Conservation (phyloP, 2,329 filamentous ascomycete genomes). For the Plectosphaerella cucumerina region DNA sequence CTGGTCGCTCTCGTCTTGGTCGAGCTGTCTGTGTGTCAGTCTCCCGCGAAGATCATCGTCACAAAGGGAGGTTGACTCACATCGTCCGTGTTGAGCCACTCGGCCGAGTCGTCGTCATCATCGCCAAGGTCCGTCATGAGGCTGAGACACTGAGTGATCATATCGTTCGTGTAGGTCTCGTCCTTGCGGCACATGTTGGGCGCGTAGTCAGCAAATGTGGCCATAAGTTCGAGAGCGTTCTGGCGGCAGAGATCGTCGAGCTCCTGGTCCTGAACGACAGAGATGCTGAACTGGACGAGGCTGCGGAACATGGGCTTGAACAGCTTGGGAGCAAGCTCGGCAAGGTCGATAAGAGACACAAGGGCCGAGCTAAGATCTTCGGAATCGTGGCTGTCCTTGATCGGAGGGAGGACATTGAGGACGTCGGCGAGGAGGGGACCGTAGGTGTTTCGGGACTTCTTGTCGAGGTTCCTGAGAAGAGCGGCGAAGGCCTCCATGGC, state of each 20-base stretch:
- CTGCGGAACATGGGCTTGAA: constrained; percentile 93
- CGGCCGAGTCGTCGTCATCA: constrained; percentile 90
- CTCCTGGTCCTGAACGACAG: constrained; percentile 94
- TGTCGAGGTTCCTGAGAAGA: constrained; percentile 87
- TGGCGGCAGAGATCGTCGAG: constrained; percentile 85
- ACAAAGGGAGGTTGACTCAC: constrained; percentile 40
- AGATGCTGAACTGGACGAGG: constrained; percentile 87
- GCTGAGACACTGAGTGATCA: constrained; percentile 97
- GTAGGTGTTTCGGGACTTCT: constrained; percentile 87
- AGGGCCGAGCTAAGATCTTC: constrained; percentile 89
- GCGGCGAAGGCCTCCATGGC: constrained; percentile 96
- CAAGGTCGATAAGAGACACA: constrained; percentile 86
- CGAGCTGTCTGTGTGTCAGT: constrained; percentile 55
- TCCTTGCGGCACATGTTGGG: constrained; percentile 96
- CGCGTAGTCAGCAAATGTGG: constrained; percentile 92
- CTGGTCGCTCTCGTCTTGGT: constrained; percentile 91
- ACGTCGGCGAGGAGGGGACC: constrained; percentile 83
- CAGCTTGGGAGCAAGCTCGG: constrained; percentile 94
- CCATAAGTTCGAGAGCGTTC: constrained; percentile 95
- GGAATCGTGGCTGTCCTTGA: constrained; percentile 87
- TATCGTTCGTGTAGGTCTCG: constrained; percentile 83
- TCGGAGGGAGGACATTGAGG: constrained; percentile 87
- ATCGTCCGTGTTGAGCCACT: constrained; percentile 93
- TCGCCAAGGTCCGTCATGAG: constrained; percentile 95
- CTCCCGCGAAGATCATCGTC: no score